Percentiles rank a stretch among this genome's conserved stretches.
These are phyloP conservation scores for Alectoria sarmentosa DNA, from an alignment of 495 filamentous ascomycete species.

Conservation along the genomic window DNA sequence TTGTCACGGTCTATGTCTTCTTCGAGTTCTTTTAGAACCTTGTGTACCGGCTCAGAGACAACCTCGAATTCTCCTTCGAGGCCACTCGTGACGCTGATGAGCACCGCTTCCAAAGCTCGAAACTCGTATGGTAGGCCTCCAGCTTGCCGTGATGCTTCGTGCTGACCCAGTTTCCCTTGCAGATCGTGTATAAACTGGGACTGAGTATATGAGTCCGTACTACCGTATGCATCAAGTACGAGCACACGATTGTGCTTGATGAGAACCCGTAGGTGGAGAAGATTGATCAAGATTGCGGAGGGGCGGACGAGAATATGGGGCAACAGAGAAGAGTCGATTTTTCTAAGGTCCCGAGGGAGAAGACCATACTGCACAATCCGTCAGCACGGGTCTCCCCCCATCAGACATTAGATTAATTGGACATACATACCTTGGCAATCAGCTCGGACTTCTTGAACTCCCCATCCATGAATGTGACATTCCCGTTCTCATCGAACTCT, in stretches of 20 bases:
- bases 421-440: slow-evolving; percentile 78
- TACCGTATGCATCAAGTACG: slow-evolving; percentile 91
- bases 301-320: slow-evolving; percentile 94
- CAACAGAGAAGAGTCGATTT: slow-evolving; percentile 97
- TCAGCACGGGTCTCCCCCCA: slow-evolving; percentile 23
- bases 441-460: slow-evolving; percentile 97
- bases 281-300: slow-evolving; percentile 87
- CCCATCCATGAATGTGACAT: slow-evolving; percentile 88
- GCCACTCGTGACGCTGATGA: slow-evolving; percentile 66
- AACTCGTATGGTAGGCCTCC: slow-evolving; percentile 58
- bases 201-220: slow-evolving; percentile 89
- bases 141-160: slow-evolving; percentile 36
- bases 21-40: slow-evolving; percentile 81
- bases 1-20: slow-evolving; percentile 97
- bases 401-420: not conserved
- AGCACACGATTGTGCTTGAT: slow-evolving; percentile 93
- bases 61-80: slow-evolving; percentile 91
- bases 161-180: slow-evolving; percentile 56
- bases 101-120: slow-evolving; percentile 48
- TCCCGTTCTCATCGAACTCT: slow-evolving; percentile 88
- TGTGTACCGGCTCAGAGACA: slow-evolving; percentile 83
- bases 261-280: slow-evolving; percentile 85
- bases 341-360: slow-evolving; percentile 89
- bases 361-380: slow-evolving; percentile 67
- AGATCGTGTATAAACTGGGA: slow-evolving; percentile 95